These are phyloP conservation scores for Elsinoe perseae DNA, from an alignment of 2,329 filamentous ascomycete genomes.

Conservation along the genomic window DNA sequence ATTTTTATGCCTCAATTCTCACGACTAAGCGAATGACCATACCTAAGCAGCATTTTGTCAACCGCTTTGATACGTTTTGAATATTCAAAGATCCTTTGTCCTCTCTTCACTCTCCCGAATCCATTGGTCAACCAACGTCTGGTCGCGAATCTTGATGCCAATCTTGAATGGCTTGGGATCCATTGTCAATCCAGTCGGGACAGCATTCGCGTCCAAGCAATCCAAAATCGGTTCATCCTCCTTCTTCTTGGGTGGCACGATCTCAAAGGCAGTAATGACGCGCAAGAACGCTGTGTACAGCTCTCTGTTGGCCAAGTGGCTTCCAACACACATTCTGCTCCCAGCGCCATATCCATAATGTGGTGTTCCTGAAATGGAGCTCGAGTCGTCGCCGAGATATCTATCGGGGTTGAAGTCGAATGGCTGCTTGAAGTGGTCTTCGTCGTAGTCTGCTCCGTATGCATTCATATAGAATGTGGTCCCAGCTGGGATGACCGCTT, in stretches of 20 bases:
- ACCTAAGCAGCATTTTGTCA: neutral
- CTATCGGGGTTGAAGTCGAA: constrained; percentile 61
- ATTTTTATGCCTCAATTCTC: neutral
- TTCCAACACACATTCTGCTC: constrained; percentile 35
- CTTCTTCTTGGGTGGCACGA: constrained; percentile 35
- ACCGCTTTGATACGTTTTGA: neutral
- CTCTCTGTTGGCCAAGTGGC: constrained; percentile 34
- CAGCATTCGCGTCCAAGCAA: constrained; percentile 38
- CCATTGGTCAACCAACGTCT: constrained; percentile 37
- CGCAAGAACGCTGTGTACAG: constrained; percentile 42
- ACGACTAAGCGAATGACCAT: too few species aligned
- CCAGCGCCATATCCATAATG: constrained; percentile 44
- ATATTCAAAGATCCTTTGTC: constrained; percentile 34
- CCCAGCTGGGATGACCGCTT: constrained; percentile 60
- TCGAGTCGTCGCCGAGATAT: constrained; percentile 50
- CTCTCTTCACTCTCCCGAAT: constrained; percentile 41
- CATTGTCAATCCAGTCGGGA: constrained; percentile 42
- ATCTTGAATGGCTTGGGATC: constrained; percentile 46
- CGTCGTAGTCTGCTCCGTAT: constrained; percentile 67
- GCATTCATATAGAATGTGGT: constrained; percentile 78
- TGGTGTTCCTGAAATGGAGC: constrained; percentile 35
- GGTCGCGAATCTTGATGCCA: constrained; percentile 39
- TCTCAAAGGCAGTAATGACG: constrained; percentile 42
- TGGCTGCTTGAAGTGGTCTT: constrained; percentile 57
- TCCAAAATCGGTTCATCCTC: constrained; percentile 39